Conservation (phyloP, 2,329 filamentous ascomycete species). For the Talaromyces sp. region DNA sequence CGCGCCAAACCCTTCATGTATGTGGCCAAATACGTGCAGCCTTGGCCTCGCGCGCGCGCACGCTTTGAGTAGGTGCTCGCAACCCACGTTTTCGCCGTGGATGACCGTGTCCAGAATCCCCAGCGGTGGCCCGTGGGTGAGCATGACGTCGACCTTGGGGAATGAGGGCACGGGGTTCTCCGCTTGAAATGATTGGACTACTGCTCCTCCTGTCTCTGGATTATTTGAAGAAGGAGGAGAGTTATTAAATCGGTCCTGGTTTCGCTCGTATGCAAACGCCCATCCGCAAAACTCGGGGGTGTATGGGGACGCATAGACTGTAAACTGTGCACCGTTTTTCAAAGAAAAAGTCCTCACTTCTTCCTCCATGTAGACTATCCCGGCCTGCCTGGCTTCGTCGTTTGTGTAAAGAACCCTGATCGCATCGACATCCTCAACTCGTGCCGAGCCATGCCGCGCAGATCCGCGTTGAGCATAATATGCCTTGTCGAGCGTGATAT, state of each 20-base stretch:
- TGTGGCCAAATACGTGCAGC: conserved; percentile 60
- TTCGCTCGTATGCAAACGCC: conserved; percentile 51
- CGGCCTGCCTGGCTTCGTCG: conserved; percentile 37
- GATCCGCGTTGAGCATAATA: conserved; percentile 37
- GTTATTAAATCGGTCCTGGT: conserved; percentile 52
- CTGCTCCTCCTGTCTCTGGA: conserved; percentile 12
- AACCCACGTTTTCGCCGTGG: conserved; percentile 43
- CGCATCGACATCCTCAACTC: conserved; percentile 14
- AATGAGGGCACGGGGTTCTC: conserved; percentile 40
- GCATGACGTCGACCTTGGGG: conserved; percentile 48
- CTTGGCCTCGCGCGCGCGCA: conserved; percentile 45
- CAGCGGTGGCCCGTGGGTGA: conserved; percentile 57
- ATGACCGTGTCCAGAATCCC: conserved; percentile 44
- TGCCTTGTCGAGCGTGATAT: conserved; percentile 50
- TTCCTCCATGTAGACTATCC: conserved; percentile 54
- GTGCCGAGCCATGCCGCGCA: conserved; percentile 21
- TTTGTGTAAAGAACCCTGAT: conserved; percentile 45
- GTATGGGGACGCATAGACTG: conserved; percentile 48
- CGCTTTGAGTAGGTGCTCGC: conserved; percentile 49
- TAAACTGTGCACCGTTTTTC: conserved; percentile 43
- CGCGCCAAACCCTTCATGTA: conserved; percentile 52
- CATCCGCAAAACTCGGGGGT: conserved; percentile 52
- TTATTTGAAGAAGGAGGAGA: too few species aligned
- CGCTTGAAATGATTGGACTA: too few species aligned
- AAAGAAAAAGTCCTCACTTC: conserved; percentile 44